Conservation (phyloP, 257 asterid species). For the Solanum tarapatanum region DNA sequence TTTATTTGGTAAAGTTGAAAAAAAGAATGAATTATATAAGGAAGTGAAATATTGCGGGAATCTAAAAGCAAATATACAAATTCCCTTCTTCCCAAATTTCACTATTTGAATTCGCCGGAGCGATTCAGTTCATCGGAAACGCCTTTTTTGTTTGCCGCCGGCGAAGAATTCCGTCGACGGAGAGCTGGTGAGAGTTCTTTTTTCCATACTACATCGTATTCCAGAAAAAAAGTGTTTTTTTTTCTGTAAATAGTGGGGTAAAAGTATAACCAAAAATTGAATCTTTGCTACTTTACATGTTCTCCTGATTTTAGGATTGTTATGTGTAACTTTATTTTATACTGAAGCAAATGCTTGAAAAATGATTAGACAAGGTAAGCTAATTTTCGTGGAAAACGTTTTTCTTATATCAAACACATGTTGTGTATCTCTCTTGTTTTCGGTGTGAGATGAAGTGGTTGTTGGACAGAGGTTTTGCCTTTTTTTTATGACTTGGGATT, state of each 20-base stretch:
- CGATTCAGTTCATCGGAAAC: background rate
- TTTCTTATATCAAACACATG: background rate
- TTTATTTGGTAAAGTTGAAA: background rate
- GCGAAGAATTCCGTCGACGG: background rate
- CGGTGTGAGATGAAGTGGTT: background rate
- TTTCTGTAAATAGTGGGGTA: background rate
- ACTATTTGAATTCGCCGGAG: background rate
- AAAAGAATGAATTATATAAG: no score
- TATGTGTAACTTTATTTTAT: background rate
- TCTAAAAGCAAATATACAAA: background rate
- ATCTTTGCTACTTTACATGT: background rate
- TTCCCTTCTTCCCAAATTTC: background rate
- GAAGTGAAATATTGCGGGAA: background rate
- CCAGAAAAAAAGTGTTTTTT: background rate
- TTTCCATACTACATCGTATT: background rate
- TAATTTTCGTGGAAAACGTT: background rate
- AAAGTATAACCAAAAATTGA: background rate
- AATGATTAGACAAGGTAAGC: background rate
- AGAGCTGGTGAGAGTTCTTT: background rate
- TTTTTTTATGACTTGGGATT: background rate
- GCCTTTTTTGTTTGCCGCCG: background rate
- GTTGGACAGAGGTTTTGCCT: background rate
- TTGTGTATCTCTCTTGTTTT: background rate
- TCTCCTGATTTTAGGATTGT: background rate
- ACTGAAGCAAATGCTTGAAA: background rate